A percentile compares a stretch with the other conserved stretches of the same genome.
Evolutionary conservation across 129 eudicot species (phyloP).

Genomic region (Sambucus nigra): DNA sequence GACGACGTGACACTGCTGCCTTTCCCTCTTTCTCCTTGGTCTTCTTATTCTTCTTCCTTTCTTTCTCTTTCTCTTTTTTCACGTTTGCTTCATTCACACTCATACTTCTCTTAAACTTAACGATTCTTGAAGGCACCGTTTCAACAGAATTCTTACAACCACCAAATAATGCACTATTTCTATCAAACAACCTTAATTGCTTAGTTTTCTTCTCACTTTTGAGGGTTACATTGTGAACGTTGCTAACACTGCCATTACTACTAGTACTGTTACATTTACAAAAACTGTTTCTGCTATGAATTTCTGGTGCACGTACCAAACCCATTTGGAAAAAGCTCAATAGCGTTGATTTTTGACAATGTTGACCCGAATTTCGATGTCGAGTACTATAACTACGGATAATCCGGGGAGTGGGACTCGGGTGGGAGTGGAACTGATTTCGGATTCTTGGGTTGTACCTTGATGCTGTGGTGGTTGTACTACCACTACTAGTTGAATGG

Average conservation of each 20-base stretch:
- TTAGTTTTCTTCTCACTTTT: constrained; percentile 12
- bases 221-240: not conserved
- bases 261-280: constrained; percentile 53
- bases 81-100: constrained; percentile 6
- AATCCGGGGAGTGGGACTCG: constrained; percentile 85
- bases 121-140: constrained; percentile 17
- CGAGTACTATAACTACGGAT: constrained; percentile 29
- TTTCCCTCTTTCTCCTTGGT: constrained; percentile 30
- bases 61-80: constrained; percentile 9
- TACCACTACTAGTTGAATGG: constrained; percentile 34
- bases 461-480: constrained; percentile 16
- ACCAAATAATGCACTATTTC: constrained; percentile 22
- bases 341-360: constrained; percentile 34
- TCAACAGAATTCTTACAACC: constrained; percentile 57
- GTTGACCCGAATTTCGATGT: constrained; percentile 2
- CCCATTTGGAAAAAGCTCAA: constrained; percentile 68
- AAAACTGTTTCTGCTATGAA: constrained; percentile 17
- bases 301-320: constrained; percentile 59
- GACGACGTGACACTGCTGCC: constrained; percentile 59
- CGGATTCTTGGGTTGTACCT: constrained; percentile 30
- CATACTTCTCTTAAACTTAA: not conserved
- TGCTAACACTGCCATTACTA: constrained; percentile 25
- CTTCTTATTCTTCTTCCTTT: constrained; percentile 7
- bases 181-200: not conserved
- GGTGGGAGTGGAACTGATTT: constrained; percentile 77